A percentile compares a stretch with the other conserved stretches of the same genome.
Conservation (phyloP, 768 basidiomycete species). For the Cystoderma amianthinum region DNA sequence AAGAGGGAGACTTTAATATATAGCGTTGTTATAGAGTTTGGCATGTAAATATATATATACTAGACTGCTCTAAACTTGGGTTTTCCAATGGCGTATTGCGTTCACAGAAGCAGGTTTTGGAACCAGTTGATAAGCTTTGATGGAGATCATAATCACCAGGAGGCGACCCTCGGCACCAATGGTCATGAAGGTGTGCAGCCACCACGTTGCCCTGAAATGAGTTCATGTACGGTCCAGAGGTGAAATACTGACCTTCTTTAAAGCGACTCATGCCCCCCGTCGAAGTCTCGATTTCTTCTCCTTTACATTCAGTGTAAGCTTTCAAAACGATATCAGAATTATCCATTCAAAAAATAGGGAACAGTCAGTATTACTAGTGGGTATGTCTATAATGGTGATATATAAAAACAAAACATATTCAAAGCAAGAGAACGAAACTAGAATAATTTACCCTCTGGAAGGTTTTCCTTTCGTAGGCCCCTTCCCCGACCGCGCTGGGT, state of each 20-base stretch:
- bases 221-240: not conserved
- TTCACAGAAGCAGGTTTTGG: not conserved
- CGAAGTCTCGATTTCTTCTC: not conserved
- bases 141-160: not conserved
- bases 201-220: not conserved
- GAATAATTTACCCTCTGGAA: conserved; percentile 1
- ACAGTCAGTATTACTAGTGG: not conserved
- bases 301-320: not conserved
- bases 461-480: not conserved
- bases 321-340: not conserved
- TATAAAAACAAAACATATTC: not conserved
- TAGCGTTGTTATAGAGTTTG: not conserved
- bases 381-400: not conserved
- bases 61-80: not conserved
- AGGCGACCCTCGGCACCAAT: not conserved
- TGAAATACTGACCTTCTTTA: not conserved
- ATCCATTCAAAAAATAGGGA: not conserved
- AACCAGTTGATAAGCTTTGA: not conserved
- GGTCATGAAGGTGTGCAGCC: not conserved
- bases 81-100: not conserved
- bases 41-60: no score
- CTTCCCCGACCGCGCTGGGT: not conserved
- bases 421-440: not conserved
- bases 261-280: not conserved
- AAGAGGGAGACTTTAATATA: conserved; percentile 8